A percentile compares a stretch with the other conserved stretches of the same genome.
Evolutionary conservation across 169 alveolate species (phyloP).

Genomic region (Amoebophrya sp.): DNA sequence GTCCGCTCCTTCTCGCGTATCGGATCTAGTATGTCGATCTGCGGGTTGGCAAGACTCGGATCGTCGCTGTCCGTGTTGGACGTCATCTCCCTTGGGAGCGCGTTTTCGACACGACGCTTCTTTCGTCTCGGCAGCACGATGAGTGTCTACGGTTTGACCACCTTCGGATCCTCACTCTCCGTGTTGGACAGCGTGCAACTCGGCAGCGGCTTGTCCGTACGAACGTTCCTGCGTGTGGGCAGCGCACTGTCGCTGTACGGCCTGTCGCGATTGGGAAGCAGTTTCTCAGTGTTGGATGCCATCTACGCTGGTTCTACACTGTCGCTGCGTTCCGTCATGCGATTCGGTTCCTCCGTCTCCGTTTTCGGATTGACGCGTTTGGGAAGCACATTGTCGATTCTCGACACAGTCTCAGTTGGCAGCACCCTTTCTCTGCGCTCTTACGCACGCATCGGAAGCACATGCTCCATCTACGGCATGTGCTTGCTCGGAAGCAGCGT

Average conservation of each 20-base stretch:
- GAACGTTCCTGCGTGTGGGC: background rate
- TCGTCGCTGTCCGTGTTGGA: background rate
- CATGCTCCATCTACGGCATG: background rate
- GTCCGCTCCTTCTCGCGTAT: slow-evolving; percentile 21
- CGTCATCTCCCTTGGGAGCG: background rate
- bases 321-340: slow-evolving; percentile 29
- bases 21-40: slow-evolving; percentile 5
- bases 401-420: background rate
- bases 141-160: background rate
- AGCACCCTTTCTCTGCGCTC: background rate
- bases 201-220: slow-evolving; percentile 17
- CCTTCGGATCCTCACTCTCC: background rate
- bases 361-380: slow-evolving; percentile 19
- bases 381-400: background rate
- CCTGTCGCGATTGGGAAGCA: background rate
- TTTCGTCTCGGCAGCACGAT: slow-evolving; percentile 28
- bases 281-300: background rate
- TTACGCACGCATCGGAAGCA: background rate
- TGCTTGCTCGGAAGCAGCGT: slow-evolving; percentile 1
- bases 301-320: slow-evolving; percentile 7
- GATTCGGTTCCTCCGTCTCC: slow-evolving; percentile 22
- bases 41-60: background rate
- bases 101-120: background rate
- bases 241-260: slow-evolving; percentile 9
- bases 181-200: background rate